Evolutionary conservation across 768 basidiomycete genomes (phyloP), one percentile per base, ranked within the genome.

Genomic region (Suillus americanus): DNA sequence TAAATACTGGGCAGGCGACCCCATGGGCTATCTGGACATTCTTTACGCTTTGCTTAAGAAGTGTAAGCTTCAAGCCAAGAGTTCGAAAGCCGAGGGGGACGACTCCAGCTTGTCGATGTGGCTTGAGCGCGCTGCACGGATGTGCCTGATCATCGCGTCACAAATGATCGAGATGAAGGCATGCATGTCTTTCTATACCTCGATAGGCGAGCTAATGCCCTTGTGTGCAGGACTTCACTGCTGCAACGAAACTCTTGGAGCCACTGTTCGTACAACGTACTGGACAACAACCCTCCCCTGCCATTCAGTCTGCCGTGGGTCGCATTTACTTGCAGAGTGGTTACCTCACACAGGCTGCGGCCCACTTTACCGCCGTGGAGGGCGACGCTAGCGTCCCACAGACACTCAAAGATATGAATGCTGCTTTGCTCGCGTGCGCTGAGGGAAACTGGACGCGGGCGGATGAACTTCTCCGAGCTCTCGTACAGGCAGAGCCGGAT

Each of bases 161-260:
- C 91, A 94, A 75, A 76, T 94, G 71, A 79, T 92, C 61, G 93
- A 95, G 76, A 92, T 93, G 88, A 92, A 91, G 81, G 92, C 90
- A 54, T 25, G 78, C 63, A 3, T 12, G 43, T 23, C n/a, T 25
- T 50, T 20, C 38, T 13, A 33, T 45, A 57, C 23, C 62, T 37
- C 46, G 30, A 54, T 51, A n/a, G 30, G 35, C 60, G 28, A 38
- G 43, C 16, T 54, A 48, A 70, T 57, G 50, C 55, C 23, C 13
- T 12, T n/a, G 9, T 33, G 35, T 23, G 23, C 64, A 92, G 90
- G 91, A 94, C 69, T 88, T 82, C 67, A 77, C 83, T 51, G 89
- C 90, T 5, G 91, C 92, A 0, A 79, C 86, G 8, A 83, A 79
- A 61, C 77, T 94, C 20, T 85, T 95, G 30, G 84, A 85, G 65